Base-by-base conservation (phyloP, 345 rosid genomes). In the Citrus cavaleriei region DNA sequence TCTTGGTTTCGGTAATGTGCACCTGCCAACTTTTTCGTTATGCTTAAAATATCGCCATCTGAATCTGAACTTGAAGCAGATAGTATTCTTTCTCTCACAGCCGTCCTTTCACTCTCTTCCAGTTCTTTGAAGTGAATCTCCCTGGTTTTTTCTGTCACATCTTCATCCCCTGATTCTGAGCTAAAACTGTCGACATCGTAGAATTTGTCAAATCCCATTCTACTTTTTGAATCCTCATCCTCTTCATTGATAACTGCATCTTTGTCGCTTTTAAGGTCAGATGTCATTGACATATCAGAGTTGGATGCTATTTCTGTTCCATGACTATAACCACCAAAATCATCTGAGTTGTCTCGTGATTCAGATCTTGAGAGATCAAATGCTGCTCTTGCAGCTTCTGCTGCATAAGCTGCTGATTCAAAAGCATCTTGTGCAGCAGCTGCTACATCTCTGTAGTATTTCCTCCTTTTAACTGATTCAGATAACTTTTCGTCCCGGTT, bases 321-420 rank as follows among this genome's bases (percentile, higher is more conserved):
- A 75, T 65, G 68, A 60, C 35, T 40, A 16, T 54, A 60, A 70
- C 51, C 80, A 78, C 57, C 46, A n/a, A 55, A 64, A 58, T 85
- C 70, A 38, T 82, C 81, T 14, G 72, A 27, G 68, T 80, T 76
- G 68, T 74, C 82, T 18, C 59, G 78, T n/a, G 83, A 79, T 69
- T 79, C 78, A 4, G 77, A 38, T 77, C 79, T 77, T 10, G 89
- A 86, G 76, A 91, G 90, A 37, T 86, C 80, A 14, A 82, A 66
- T 19, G 90, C 89, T 6, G 89, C 89, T 76, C 84, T 78, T 60
- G 90, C 89, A 54, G 90, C 89, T n/a, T 46, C 86, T 7, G 92
- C 92, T 19, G 91, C 90, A 78, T 81, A 81, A 72, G 81, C 84
- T 30, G 88, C 91, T 22, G 91, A 77, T 79, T 84, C 79, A 46